Evolutionary conservation across 179 eudicot species (phyloP).

Genomic region (Actinidia arguta): DNA sequence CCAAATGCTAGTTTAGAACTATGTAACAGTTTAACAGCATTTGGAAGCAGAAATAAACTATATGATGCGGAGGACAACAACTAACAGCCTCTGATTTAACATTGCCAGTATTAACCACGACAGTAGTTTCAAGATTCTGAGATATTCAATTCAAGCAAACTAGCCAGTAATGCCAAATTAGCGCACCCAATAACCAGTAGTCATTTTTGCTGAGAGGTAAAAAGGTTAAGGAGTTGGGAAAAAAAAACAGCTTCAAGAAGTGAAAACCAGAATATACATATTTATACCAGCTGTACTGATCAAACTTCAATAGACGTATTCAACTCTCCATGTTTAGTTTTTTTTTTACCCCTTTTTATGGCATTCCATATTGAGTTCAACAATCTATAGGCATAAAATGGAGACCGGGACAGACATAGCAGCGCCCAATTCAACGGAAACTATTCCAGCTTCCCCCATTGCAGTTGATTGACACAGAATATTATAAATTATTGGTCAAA

Average conservation of each 20-base stretch:
- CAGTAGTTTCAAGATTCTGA: neutral
- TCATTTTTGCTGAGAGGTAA: neutral
- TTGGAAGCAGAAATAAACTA: neutral
- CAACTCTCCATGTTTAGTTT: too few species aligned
- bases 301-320: neutral
- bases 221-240: neutral
- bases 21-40: neutral
- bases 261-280: neutral
- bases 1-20: slow-evolving; percentile 5
- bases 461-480: too few species aligned
- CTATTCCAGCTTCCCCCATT: too few species aligned
- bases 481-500: too few species aligned
- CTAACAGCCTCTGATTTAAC: neutral
- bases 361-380: too few species aligned
- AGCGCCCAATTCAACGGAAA: too few species aligned
- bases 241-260: neutral
- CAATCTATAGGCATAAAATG: too few species aligned
- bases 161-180: neutral
- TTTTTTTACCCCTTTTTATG: too few species aligned
- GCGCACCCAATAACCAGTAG: neutral
- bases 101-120: neutral
- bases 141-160: neutral
- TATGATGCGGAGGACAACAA: neutral
- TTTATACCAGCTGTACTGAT: neutral
- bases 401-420: too few species aligned